Evolutionary conservation across 371 early-diverging fungal genomes (phyloP), one percentile per base, ranked within the genome.

Genomic region (Syncephalastrum monosporum): DNA sequence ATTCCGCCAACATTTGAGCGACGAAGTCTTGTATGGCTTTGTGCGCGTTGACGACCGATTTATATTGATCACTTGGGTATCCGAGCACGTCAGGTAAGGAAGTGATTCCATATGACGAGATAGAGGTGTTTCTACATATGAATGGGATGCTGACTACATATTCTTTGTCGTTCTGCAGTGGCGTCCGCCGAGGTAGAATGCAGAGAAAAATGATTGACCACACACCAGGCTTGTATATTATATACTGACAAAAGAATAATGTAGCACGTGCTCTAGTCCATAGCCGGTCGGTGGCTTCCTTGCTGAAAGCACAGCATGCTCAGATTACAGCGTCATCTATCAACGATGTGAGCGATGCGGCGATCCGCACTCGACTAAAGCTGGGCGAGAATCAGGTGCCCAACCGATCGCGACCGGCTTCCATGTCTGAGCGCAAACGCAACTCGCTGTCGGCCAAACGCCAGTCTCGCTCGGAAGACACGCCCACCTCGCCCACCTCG

Each of bases 191-290:
- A 80, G 82, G 82, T 82, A 77, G 47, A 48, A 29, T 12, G 12
- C 17, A 21, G 24, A 21, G 15, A 10, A 25, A 29, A 21, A 21
- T 24, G n/a, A 42, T 15, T 47, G 50, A 48, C 55, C 14, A 29
- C 29, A 15, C 29, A 14, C 50, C 53, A 47, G 15, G 21, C 21
- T 21, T 21, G 21, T 21, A 21, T 51, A 17, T 24, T 16, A 53
- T 42, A 15, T 19, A 45, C 50, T 46, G 16, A 57, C 13, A 29
- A 42, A 53, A 43, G 10, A 10, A 47, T 47, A n/a, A 12, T 29
- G 50, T 65, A 81, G 87, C 89, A 16, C 79, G 88, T 57, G 84
- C 86, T 27, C 69, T 89, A 25, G 88, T 89, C 25, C 89, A 89
- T 57, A 87, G 89, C 56, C 71, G 86, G 58, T 74, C 84, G 4